These are phyloP conservation scores for Moelleriella libera DNA, from an alignment of 2,329 filamentous ascomycete genomes.

Conservation along the genomic window DNA sequence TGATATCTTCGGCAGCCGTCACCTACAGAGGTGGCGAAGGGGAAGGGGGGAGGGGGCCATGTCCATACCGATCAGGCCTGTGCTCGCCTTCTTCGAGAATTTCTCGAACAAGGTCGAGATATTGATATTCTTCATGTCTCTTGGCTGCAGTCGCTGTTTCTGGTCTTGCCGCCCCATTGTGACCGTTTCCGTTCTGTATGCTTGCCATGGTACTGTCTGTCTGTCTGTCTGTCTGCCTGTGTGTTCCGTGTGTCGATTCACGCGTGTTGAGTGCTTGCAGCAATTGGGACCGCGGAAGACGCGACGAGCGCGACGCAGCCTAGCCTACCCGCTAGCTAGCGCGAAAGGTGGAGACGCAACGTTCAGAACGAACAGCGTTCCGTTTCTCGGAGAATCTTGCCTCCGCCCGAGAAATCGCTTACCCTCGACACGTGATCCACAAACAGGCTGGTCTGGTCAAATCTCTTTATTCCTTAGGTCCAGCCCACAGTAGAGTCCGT, in stretches of 20 bases:
- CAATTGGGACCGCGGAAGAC: background rate
- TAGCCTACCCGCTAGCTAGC: background rate
- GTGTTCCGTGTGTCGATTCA: background rate
- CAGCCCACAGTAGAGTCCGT: too few relatives aligned
- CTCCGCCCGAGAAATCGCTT: conserved; percentile 4
- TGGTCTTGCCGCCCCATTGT: background rate
- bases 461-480: too few relatives aligned
- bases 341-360: too few relatives aligned
- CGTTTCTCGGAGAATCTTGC: too few relatives aligned
- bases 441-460: background rate
- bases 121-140: conserved; percentile 80
- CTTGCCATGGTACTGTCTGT: background rate
- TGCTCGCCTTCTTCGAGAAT: conserved; percentile 77
- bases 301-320: conserved; percentile 3
- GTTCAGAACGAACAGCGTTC: too few relatives aligned
- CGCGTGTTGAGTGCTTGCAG: conserved; percentile 3
- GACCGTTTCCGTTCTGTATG: background rate
- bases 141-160: background rate
- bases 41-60: too few relatives aligned
- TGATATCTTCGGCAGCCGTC: too few relatives aligned
- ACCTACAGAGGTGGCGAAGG: too few relatives aligned
- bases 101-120: conserved; percentile 74
- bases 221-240: background rate
- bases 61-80: conserved; percentile 62
- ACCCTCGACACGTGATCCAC: conserved; percentile 14